These are phyloP conservation scores for Tolypocladium ovalisporum DNA, from an alignment of 2,329 filamentous ascomycete species.

Conservation along the genomic window DNA sequence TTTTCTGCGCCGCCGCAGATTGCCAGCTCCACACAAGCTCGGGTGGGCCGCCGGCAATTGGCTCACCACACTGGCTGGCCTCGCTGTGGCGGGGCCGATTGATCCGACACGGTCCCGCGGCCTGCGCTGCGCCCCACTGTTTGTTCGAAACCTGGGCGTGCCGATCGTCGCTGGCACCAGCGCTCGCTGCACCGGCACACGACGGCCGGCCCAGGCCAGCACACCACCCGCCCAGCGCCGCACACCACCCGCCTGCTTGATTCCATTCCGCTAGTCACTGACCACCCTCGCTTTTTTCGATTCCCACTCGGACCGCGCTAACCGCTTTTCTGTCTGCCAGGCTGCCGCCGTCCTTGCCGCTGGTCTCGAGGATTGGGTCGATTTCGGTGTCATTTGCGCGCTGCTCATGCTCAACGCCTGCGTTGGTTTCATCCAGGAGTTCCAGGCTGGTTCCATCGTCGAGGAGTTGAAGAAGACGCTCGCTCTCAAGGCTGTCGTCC, in stretches of 20 bases:
- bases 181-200: neutral
- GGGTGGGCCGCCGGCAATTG: constrained; percentile 14
- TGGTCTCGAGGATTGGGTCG: constrained; percentile 80
- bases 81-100: constrained; percentile 14
- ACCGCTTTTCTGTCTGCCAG: constrained; percentile 24
- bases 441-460: constrained; percentile 80
- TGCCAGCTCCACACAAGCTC: constrained; percentile 22
- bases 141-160: constrained; percentile 7
- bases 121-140: constrained; percentile 7
- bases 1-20: constrained; percentile 17
- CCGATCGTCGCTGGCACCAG: neutral
- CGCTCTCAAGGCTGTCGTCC: constrained; percentile 75
- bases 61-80: constrained; percentile 11
- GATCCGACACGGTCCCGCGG: constrained; percentile 8
- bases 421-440: constrained; percentile 85
- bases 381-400: constrained; percentile 84
- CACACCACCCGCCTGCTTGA: neutral
- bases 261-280: neutral
- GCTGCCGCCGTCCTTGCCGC: constrained; percentile 70
- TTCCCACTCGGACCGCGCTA: constrained; percentile 8
- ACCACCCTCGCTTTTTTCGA: neutral
- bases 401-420: constrained; percentile 73
- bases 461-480: constrained; percentile 86
- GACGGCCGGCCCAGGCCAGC: neutral
- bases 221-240: neutral